A percentile compares a stretch with the other conserved stretches of the same genome.
Conservation (phyloP, 306 rosid species). For the Cyclanthera cordifolia region DNA sequence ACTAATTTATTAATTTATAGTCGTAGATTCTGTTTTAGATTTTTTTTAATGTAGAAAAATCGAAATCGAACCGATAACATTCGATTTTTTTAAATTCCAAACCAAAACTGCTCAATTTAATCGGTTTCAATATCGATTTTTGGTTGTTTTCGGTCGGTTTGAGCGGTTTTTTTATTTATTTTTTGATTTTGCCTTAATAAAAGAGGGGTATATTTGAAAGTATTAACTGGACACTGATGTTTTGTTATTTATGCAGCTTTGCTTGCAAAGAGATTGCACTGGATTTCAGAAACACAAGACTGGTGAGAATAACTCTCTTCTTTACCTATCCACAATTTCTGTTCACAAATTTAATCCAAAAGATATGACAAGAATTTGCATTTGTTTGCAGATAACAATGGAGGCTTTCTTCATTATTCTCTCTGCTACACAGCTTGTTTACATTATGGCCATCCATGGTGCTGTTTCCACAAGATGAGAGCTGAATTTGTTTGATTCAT, state of each 20-base stretch:
- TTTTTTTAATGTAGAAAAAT: no score
- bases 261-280: slow-evolving; percentile 90
- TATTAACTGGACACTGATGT: neutral
- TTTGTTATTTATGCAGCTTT: slow-evolving; percentile 37
- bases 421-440: slow-evolving; percentile 71
- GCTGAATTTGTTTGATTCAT: slow-evolving; percentile 12
- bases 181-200: no score
- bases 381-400: slow-evolving; percentile 62
- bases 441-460: slow-evolving; percentile 64
- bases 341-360: neutral
- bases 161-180: no score
- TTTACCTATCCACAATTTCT: neutral
- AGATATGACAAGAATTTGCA: neutral
- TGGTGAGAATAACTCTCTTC: slow-evolving; percentile 39
- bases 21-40: no score
- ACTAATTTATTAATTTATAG: no score
- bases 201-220: neutral
- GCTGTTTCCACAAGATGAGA: slow-evolving; percentile 25
- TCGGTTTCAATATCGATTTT: no score
- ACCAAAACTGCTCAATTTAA: no score
- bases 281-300: slow-evolving; percentile 50
- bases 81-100: no score
- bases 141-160: no score
- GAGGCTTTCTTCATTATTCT: slow-evolving; percentile 93
- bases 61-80: no score